Percentiles rank a stretch among this genome's conserved stretches.
phyloP scores from a whole-genome alignment of 2,329 filamentous ascomycete species.

The Eutypella sp. region DNA sequence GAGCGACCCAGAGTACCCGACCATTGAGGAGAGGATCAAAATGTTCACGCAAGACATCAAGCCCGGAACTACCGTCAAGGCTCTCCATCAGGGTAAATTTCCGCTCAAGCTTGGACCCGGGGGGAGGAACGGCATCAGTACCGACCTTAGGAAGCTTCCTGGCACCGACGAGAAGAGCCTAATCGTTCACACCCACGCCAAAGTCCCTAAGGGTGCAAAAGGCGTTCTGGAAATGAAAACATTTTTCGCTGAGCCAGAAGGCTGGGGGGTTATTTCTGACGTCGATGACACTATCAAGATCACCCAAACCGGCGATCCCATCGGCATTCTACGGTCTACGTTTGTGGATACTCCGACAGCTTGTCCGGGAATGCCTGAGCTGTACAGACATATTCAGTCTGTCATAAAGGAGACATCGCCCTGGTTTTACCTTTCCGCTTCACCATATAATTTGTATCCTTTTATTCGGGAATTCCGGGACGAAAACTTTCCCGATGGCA shows the following conservation, averaged over 20 bases:
- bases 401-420: conserved; percentile 55
- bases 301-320: conserved; percentile 73
- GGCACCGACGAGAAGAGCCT: conserved; percentile 39
- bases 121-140: conserved; percentile 66
- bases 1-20: conserved; percentile 51
- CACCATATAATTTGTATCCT: conserved; percentile 89
- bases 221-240: conserved; percentile 63
- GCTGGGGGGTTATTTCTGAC: conserved; percentile 84
- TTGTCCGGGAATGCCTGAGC: conserved; percentile 75
- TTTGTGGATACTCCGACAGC: conserved; percentile 72
- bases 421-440: conserved; percentile 92
- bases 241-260: conserved; percentile 67
- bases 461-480: conserved; percentile 74
- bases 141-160: conserved; percentile 53
- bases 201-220: conserved; percentile 45
- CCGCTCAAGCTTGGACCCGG: conserved; percentile 61
- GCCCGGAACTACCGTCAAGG: conserved; percentile 62
- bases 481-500: conserved; percentile 67
- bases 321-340: conserved; percentile 77
- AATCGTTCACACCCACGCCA: conserved; percentile 41
- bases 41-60: conserved; percentile 76
- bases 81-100: conserved; percentile 46
- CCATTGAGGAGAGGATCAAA: conserved; percentile 62
- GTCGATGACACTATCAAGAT: conserved; percentile 95
- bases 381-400: conserved; percentile 64